phyloP scores from a whole-genome alignment of 495 filamentous ascomycete species.

The Penicillium samsonianum region DNA sequence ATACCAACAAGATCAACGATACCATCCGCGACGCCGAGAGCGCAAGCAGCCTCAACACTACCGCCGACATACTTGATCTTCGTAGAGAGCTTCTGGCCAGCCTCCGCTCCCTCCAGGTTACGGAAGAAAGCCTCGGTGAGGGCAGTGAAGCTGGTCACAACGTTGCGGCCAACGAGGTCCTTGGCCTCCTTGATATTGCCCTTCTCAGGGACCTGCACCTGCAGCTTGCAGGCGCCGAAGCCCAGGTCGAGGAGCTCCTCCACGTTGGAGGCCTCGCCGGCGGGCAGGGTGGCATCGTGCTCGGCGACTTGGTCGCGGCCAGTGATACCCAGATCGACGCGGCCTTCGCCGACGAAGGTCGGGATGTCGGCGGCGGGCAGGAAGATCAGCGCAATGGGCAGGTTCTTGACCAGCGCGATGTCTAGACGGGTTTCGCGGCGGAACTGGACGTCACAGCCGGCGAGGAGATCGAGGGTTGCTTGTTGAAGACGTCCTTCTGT shows the following conservation, averaged over 20 bases:
- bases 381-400: conserved; percentile 93
- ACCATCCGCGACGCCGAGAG: conserved; percentile 91
- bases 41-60: conserved; percentile 95
- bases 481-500: conserved; percentile 90
- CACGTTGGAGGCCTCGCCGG: conserved; percentile 61
- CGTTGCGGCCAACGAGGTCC: conserved; percentile 88
- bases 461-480: conserved; percentile 81
- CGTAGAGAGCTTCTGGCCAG: conserved; percentile 47
- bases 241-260: conserved; percentile 84
- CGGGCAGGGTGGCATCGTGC: conserved; percentile 71
- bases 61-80: conserved; percentile 92
- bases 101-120: conserved; percentile 59
- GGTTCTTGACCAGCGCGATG: conserved; percentile 94
- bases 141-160: conserved; percentile 91
- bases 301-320: conserved; percentile 90
- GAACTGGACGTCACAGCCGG: conserved; percentile 95
- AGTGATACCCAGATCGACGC: conserved; percentile 92
- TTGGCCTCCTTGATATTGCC: conserved; percentile 66
- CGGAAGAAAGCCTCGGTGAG: conserved; percentile 81
- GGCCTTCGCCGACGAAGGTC: conserved; percentile 91
- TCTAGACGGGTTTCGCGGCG: conserved; percentile 88
- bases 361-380: conserved; percentile 97
- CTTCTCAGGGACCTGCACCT: conserved; percentile 93
- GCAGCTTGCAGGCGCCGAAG: conserved; percentile 88
- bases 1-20: conserved; percentile 96